Evolutionary conservation across 2,329 filamentous ascomycete genomes (phyloP).

Genomic region (Fusarium sp.): DNA sequence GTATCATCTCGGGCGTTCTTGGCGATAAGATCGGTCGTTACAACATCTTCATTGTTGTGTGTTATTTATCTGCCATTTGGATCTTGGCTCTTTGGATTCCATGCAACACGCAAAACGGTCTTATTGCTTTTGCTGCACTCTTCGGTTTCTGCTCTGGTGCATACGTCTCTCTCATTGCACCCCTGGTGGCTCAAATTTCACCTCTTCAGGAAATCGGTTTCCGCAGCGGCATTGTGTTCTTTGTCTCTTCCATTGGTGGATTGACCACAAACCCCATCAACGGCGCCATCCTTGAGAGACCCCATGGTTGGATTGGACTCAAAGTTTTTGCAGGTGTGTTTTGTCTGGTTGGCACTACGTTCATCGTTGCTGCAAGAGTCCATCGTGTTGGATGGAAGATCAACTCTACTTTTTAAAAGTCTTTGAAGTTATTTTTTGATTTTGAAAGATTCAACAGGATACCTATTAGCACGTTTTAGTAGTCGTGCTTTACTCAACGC

Average conservation of each 20-base stretch:
- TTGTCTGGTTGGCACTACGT: constrained; percentile 29
- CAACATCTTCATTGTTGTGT: constrained; percentile 61
- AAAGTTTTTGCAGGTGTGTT: constrained; percentile 53
- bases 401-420: constrained; percentile 12
- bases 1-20: constrained; percentile 50
- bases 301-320: constrained; percentile 50
- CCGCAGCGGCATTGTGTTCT: constrained; percentile 58
- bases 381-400: constrained; percentile 37
- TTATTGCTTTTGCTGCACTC: constrained; percentile 56
- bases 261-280: constrained; percentile 69
- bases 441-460: background rate
- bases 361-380: constrained; percentile 22
- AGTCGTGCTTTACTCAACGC: background rate
- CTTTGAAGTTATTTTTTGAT: background rate
- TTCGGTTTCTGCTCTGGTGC: constrained; percentile 60
- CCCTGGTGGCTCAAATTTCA: constrained; percentile 57
- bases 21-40: constrained; percentile 55
- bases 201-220: constrained; percentile 48
- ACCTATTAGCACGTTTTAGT: background rate
- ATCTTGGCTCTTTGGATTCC: constrained; percentile 60
- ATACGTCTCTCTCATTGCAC: constrained; percentile 55
- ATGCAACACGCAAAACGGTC: constrained; percentile 44
- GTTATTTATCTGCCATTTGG: constrained; percentile 55
- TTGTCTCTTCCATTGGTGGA: constrained; percentile 66
- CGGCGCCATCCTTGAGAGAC: constrained; percentile 56